phyloP scores from a whole-genome alignment of 2,329 filamentous ascomycete genomes.

The Colletotrichum caudatum region DNA sequence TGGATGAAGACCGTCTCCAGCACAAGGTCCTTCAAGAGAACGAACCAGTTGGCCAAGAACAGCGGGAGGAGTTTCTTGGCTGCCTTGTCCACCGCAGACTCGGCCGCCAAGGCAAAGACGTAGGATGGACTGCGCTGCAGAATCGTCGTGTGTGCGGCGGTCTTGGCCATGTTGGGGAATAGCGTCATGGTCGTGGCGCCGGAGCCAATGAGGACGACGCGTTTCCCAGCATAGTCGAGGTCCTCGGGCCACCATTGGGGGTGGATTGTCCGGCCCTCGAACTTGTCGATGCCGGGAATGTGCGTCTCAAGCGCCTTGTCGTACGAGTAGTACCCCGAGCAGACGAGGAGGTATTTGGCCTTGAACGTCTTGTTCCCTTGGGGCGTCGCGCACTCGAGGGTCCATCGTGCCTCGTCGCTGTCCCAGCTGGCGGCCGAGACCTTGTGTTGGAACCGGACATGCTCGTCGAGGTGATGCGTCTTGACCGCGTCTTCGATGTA shows the following conservation, averaged over 20 bases:
- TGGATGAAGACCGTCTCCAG: slow-evolving; percentile 59
- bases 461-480: slow-evolving; percentile 63
- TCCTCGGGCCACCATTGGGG: slow-evolving; percentile 83
- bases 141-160: slow-evolving; percentile 78
- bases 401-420: slow-evolving; percentile 68
- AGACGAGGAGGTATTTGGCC: slow-evolving; percentile 69
- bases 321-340: slow-evolving; percentile 80
- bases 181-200: slow-evolving; percentile 86
- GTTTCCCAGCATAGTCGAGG: slow-evolving; percentile 74
- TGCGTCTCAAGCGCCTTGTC: slow-evolving; percentile 67
- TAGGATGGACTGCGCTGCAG: slow-evolving; percentile 84
- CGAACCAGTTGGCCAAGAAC: slow-evolving; percentile 58
- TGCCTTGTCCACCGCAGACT: slow-evolving; percentile 51
- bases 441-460: slow-evolving; percentile 65
- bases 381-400: slow-evolving; percentile 56
- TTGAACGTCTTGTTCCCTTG: slow-evolving; percentile 47
- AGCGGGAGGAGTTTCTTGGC: slow-evolving; percentile 60
- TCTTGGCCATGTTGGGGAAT: slow-evolving; percentile 75
- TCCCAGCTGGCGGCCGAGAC: slow-evolving; percentile 66
- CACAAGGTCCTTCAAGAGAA: slow-evolving; percentile 63
- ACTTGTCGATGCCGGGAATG: slow-evolving; percentile 76
- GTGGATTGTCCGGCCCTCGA: slow-evolving; percentile 73
- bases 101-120: slow-evolving; percentile 66
- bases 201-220: slow-evolving; percentile 78
- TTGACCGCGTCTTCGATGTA: slow-evolving; percentile 67